These are phyloP conservation scores for Flaveria floridana DNA, from an alignment of 140 eudicot species.

Conservation along the genomic window DNA sequence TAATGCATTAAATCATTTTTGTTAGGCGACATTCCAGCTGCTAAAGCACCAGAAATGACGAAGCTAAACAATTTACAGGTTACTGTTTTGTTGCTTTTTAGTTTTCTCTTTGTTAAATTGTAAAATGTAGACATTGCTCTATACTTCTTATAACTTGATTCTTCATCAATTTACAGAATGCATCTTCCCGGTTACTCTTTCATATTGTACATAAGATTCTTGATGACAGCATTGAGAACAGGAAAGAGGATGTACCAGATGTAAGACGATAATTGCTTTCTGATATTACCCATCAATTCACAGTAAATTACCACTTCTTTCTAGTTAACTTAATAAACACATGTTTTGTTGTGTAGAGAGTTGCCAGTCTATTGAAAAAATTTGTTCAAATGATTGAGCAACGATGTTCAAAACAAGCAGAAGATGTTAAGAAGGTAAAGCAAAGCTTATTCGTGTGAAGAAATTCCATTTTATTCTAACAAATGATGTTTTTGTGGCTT, in stretches of 20 bases:
- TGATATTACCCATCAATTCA: conserved; percentile 1
- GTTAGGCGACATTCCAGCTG: conserved; percentile 38
- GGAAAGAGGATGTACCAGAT: conserved; percentile 73
- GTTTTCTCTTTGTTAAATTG: conserved; percentile 9
- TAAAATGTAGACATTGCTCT: background rate
- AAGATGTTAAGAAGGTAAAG: conserved; percentile 57
- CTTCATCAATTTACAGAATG: conserved; percentile 53
- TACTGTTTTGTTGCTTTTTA: conserved; percentile 17
- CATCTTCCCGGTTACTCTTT: conserved; percentile 65
- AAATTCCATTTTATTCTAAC: conserved; percentile 10
- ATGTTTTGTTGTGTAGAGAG: conserved; percentile 51
- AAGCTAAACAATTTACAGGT: conserved; percentile 69
- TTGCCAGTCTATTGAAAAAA: conserved; percentile 60
- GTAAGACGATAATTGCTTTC: conserved; percentile 39
- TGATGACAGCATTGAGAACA: conserved; percentile 77
- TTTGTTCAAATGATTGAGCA: conserved; percentile 80
- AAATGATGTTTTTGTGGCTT: conserved; percentile 22
- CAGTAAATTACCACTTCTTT: background rate
- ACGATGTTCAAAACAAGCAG: conserved; percentile 58
- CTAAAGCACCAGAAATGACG: conserved; percentile 55
- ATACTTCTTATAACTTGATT: conserved; percentile 3
- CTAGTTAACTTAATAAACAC: background rate
- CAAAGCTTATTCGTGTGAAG: background rate
- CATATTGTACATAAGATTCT: conserved; percentile 62
- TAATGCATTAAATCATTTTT: conserved; percentile 6